Percentiles rank a stretch among this genome's conserved stretches.
phyloP scores from a whole-genome alignment of 441 rosid genomes.

The Brassica hybrid region DNA sequence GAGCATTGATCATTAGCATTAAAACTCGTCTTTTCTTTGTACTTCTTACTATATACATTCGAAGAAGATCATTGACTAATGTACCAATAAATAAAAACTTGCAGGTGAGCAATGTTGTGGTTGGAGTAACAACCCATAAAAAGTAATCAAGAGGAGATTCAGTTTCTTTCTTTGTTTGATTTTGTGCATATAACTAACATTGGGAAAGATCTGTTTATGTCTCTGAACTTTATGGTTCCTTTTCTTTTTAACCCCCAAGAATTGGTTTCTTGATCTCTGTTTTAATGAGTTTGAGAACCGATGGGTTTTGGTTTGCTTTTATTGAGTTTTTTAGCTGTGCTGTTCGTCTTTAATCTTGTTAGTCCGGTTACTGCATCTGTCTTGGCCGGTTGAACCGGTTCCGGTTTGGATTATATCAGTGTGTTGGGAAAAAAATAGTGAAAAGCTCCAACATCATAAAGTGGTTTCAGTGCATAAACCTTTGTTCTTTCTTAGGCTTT shows the following conservation, averaged over 20 bases:
- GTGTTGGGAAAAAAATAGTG: background rate
- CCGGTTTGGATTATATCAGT: background rate
- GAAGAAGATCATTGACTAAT: background rate
- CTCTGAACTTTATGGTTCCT: conserved; percentile 5
- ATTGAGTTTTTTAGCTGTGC: background rate
- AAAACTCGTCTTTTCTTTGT: background rate
- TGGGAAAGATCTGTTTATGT: background rate
- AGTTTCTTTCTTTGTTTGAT: conserved; percentile 2
- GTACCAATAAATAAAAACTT: background rate
- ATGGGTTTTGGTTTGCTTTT: conserved; percentile 17
- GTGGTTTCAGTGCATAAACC: no score
- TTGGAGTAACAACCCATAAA: conserved; percentile 77
- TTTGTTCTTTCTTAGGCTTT: no score
- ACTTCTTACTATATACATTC: background rate
- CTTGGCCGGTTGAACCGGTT: background rate
- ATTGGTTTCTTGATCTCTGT: conserved; percentile 19
- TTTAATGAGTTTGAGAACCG: conserved; percentile 3
- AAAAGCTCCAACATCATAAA: no score
- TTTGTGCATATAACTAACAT: conserved; percentile 16
- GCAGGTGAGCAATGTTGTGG: conserved; percentile 92
- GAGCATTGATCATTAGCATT: conserved; percentile 21
- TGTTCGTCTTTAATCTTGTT: background rate
- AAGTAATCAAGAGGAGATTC: conserved; percentile 41
- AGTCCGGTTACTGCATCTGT: background rate
- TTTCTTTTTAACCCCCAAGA: background rate